These are phyloP conservation scores for Aspergillus sp. DNA, from an alignment of 2,329 filamentous ascomycete species.

Conservation along the genomic window DNA sequence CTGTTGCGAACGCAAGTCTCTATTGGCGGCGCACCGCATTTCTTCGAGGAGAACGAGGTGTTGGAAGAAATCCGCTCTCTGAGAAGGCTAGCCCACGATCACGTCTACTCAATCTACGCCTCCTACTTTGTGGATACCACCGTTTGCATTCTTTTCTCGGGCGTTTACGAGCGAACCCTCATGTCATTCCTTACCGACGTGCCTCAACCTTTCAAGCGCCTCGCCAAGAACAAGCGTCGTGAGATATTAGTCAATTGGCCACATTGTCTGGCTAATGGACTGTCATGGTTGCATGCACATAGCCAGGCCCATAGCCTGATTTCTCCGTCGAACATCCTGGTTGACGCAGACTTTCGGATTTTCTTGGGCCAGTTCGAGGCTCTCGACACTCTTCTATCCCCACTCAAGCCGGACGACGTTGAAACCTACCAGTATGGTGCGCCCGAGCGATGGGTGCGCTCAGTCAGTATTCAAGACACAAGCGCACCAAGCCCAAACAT, in stretches of 20 bases:
- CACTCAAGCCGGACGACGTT: slow-evolving; percentile 55
- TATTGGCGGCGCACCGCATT: slow-evolving; percentile 39
- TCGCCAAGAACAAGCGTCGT: slow-evolving; percentile 46
- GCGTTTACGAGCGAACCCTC: slow-evolving; percentile 44
- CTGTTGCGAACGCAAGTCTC: slow-evolving; percentile 42
- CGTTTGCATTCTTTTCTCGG: slow-evolving; percentile 47
- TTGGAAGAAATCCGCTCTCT: slow-evolving; percentile 43
- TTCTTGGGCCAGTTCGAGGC: slow-evolving; percentile 61
- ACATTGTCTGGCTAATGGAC: slow-evolving; percentile 55
- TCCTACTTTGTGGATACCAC: slow-evolving; percentile 48
- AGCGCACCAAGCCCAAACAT: background rate
- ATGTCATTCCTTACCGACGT: slow-evolving; percentile 47
- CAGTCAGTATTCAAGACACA: slow-evolving; percentile 38
- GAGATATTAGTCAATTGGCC: slow-evolving; percentile 48
- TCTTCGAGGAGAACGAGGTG: slow-evolving; percentile 43
- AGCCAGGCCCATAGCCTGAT: slow-evolving; percentile 59
- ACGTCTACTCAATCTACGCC: slow-evolving; percentile 47
- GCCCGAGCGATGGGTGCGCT: slow-evolving; percentile 55
- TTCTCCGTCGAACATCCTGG: slow-evolving; percentile 60
- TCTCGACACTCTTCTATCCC: slow-evolving; percentile 55
- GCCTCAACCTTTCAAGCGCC: slow-evolving; percentile 43
- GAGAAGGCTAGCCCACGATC: slow-evolving; percentile 44
- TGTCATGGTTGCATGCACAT: slow-evolving; percentile 59
- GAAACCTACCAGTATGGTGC: slow-evolving; percentile 62
- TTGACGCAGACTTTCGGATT: slow-evolving; percentile 58